phyloP scores from a whole-genome alignment of 164 flowering plant species.

The Vitis labrusca region DNA sequence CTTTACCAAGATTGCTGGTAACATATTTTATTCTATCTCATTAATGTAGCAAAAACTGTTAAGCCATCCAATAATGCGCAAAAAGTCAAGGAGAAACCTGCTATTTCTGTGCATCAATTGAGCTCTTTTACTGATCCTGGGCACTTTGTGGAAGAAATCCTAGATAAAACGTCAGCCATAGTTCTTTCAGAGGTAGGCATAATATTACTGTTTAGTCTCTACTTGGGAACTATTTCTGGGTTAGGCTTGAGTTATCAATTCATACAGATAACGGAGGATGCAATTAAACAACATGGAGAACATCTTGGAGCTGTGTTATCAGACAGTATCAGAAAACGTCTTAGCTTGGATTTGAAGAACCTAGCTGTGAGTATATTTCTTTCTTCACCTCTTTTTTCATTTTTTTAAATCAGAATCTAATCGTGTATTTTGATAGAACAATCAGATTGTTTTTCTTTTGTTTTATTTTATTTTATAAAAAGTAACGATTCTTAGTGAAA shows the following conservation, averaged over 20 bases:
- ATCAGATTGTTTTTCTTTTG: too few relatives aligned
- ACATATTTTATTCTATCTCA: not conserved
- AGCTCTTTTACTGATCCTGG: constrained; percentile 42
- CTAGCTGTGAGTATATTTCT: constrained; percentile 58
- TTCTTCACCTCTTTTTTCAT: not conserved
- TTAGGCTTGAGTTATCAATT: constrained; percentile 1
- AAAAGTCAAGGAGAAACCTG: constrained; percentile 35
- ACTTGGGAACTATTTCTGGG: not conserved
- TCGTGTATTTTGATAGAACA: too few relatives aligned
- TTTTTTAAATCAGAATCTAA: not conserved
- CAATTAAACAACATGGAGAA: constrained; percentile 49
- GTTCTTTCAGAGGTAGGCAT: constrained; percentile 59
- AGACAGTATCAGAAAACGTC: constrained; percentile 45
- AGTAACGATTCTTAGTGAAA: too few relatives aligned
- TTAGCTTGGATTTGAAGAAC: constrained; percentile 55
- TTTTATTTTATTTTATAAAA: too few relatives aligned
- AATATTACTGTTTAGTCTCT: not conserved
- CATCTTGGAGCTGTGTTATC: constrained; percentile 55
- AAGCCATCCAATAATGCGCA: constrained; percentile 39
- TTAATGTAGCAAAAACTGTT: constrained; percentile 38
- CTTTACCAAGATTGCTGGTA: not conserved
- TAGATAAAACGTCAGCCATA: constrained; percentile 54
- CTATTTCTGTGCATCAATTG: constrained; percentile 16
- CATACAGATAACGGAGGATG: constrained; percentile 52
- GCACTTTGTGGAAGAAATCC: constrained; percentile 67